Percentiles rank a stretch among this genome's conserved stretches.
phyloP scores from a whole-genome alignment of 768 basidiomycete genomes.

The Phylloporus arenicola region DNA sequence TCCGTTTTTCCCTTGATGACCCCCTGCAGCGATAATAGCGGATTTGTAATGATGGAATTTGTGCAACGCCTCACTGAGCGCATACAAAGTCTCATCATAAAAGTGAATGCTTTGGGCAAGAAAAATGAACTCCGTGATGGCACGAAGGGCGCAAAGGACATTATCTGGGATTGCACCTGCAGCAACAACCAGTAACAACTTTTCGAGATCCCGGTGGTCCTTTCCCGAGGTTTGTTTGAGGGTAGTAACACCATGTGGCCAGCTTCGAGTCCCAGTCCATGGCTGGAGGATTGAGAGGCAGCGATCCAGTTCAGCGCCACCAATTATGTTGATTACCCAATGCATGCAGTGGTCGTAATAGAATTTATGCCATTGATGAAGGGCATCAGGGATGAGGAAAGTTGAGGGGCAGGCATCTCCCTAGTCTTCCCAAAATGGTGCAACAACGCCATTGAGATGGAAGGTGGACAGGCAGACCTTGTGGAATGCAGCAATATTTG shows the following conservation, averaged over 20 bases:
- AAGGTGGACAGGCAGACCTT: background rate
- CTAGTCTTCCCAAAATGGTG: conserved; percentile 34
- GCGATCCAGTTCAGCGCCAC: conserved; percentile 22
- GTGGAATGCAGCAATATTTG: background rate
- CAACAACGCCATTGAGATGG: background rate
- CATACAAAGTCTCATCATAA: conserved; percentile 2
- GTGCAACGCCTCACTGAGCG: background rate
- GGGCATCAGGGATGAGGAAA: conserved; percentile 23
- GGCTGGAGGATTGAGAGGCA: conserved; percentile 22
- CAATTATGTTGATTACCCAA: conserved; percentile 13
- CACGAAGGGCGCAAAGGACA: conserved; percentile 31
- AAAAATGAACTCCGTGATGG: conserved; percentile 37
- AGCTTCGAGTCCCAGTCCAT: background rate
- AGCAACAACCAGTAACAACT: background rate
- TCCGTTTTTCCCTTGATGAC: conserved; percentile 4
- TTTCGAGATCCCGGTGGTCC: conserved; percentile 7
- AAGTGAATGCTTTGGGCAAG: conserved; percentile 24
- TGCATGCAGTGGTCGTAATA: conserved; percentile 20
- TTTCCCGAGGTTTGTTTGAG: conserved; percentile 5
- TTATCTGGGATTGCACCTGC: conserved; percentile 15
- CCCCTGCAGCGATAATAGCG: background rate
- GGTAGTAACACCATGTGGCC: conserved; percentile 3
- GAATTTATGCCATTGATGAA: conserved; percentile 27
- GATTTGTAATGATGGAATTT: conserved; percentile 12
- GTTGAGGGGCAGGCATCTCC: conserved; percentile 11